Conservation (phyloP, 768 basidiomycete species). For the Austroboletus eburneus region DNA sequence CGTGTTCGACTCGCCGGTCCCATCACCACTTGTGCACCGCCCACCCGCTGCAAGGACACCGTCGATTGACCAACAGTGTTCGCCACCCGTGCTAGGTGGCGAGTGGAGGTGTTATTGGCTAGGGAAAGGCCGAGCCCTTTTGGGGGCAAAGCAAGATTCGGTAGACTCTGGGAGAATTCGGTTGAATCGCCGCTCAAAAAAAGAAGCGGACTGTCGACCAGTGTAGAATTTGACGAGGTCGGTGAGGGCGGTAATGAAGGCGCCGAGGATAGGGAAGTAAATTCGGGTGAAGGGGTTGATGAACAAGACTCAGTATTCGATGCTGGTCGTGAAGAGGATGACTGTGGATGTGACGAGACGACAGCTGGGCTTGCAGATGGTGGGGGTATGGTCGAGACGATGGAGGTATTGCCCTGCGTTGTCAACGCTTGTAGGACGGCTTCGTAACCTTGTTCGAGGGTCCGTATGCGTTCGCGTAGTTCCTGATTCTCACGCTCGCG, state of each 20-base stretch:
- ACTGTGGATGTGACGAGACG: no score
- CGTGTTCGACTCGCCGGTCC: constrained; percentile 18
- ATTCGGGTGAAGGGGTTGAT: constrained; percentile 22
- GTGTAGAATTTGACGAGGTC: constrained; percentile 39
- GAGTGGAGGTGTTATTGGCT: constrained; percentile 60
- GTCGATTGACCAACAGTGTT: constrained; percentile 52
- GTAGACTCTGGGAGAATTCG: constrained; percentile 37
- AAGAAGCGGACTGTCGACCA: constrained; percentile 30
- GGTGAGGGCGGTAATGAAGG: constrained; percentile 39
- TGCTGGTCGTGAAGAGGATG: no score
- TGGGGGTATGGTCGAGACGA: constrained; percentile 11
- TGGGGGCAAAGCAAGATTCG: constrained; percentile 28
- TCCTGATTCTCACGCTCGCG: constrained; percentile 69
- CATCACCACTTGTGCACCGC: constrained; percentile 33
- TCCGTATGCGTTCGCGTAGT: constrained; percentile 69
- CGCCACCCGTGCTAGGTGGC: constrained; percentile 99
- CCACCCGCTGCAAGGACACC: constrained; percentile 96
- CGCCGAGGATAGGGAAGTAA: constrained; percentile 29
- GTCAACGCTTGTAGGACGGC: constrained; percentile 73
- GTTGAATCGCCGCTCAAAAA: constrained; percentile 23
- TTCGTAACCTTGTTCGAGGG: constrained; percentile 79
- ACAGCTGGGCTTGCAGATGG: constrained; percentile 10
- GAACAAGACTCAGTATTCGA: no score
- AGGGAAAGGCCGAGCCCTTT: constrained; percentile 32
- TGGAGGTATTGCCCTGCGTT: constrained; percentile 45